Conservation (phyloP, 768 basidiomycete genomes). For the Termitomyces sp. region DNA sequence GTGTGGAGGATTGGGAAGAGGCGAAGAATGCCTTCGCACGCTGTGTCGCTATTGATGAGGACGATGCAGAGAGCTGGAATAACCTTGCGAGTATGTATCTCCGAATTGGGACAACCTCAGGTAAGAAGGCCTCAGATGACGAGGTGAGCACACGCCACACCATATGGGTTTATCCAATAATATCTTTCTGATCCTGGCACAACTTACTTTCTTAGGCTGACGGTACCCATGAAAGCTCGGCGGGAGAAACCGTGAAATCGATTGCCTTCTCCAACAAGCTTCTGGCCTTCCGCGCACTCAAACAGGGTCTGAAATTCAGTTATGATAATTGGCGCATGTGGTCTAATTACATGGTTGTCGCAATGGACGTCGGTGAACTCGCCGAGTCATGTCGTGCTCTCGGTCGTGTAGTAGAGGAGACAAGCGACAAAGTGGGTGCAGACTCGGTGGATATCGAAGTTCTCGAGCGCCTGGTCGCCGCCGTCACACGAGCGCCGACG, state of each 20-base stretch:
- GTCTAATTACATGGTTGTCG: conserved; percentile 94
- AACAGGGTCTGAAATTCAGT: conserved; percentile 78
- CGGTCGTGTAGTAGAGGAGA: conserved; percentile 74
- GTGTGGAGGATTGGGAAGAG: conserved; percentile 78
- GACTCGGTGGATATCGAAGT: conserved; percentile 80
- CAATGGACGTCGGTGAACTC: conserved; percentile 90
- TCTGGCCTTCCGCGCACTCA: conserved; percentile 89
- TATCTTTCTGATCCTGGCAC: background rate
- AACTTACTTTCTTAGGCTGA: background rate
- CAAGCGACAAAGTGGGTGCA: conserved; percentile 44
- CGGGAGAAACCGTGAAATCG: conserved; percentile 20
- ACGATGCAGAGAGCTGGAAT: conserved; percentile 98
- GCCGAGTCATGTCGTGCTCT: conserved; percentile 83
- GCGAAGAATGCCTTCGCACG: conserved; percentile 81
- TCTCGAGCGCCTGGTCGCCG: conserved; percentile 83
- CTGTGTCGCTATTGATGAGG: conserved; percentile 89
- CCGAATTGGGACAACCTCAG: conserved; percentile 51
- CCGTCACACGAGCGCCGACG: conserved; percentile 58
- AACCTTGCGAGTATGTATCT: conserved; percentile 95
- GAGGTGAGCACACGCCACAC: conserved; percentile 11
- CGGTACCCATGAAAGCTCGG: background rate
- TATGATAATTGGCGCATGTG: conserved; percentile 98
- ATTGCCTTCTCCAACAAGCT: conserved; percentile 72
- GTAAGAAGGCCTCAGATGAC: conserved; percentile 19
- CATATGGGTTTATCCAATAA: background rate